Conservation (phyloP, 1,284 basidiomycete genomes). For the Ustilago bromivora region DNA sequence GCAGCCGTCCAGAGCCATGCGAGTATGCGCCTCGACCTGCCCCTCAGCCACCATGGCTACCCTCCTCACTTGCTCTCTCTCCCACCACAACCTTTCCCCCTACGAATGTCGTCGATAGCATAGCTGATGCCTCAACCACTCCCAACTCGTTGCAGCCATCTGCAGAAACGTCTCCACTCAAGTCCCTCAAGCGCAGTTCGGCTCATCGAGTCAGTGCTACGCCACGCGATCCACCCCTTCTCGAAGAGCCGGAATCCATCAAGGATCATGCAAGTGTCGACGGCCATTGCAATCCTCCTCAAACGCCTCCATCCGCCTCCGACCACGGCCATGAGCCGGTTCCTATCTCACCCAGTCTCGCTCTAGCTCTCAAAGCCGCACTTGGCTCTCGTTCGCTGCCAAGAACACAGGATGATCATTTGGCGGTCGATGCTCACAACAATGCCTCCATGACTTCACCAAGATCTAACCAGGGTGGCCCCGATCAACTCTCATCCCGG, state of each 20-base stretch:
- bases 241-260: slow-evolving; percentile 20
- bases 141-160: too few relatives aligned
- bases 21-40: slow-evolving; percentile 12
- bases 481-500: not conserved
- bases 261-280: slow-evolving; percentile 9
- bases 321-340: slow-evolving; percentile 17
- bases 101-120: not conserved
- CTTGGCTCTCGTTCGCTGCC: slow-evolving; percentile 18
- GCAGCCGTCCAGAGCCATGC: slow-evolving; percentile 18
- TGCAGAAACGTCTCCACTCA: not conserved
- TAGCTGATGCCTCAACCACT: not conserved
- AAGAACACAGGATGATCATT: not conserved
- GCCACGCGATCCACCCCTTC: slow-evolving; percentile 22
- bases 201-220: slow-evolving; percentile 22
- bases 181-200: slow-evolving; percentile 6
- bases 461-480: not conserved
- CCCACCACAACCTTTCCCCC: not conserved
- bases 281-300: not conserved
- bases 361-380: slow-evolving; percentile 19
- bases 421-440: not conserved
- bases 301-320: slow-evolving; percentile 5
- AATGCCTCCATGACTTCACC: not conserved
- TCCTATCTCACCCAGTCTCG: slow-evolving; percentile 17
- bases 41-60: not conserved
- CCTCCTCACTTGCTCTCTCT: not conserved